Percentiles rank a stretch among this genome's conserved stretches.
Conservation (phyloP, 2,329 filamentous ascomycete genomes). For the Aspergillus sp. region DNA sequence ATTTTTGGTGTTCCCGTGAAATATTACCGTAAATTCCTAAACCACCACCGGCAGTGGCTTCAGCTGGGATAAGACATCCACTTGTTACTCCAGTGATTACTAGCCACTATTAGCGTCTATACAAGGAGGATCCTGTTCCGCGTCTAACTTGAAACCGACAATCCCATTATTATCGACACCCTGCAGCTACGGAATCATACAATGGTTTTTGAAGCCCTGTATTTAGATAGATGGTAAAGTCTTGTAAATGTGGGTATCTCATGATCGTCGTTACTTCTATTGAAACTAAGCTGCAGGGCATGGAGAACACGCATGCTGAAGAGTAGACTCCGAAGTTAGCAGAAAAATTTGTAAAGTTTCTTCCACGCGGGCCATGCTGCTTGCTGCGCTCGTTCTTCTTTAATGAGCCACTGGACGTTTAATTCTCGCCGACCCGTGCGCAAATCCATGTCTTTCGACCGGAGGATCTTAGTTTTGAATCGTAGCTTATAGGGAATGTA, state of each 20-base stretch:
- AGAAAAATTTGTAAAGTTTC: constrained; percentile 70
- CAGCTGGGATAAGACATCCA: not conserved
- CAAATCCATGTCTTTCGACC: constrained; percentile 76
- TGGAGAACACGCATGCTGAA: not conserved
- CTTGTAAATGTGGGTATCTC: constrained; percentile 1
- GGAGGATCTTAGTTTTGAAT: constrained; percentile 68
- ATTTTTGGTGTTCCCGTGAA: constrained; percentile 21
- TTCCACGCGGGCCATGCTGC: constrained; percentile 75
- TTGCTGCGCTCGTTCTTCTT: constrained; percentile 75
- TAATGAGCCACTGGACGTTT: constrained; percentile 74
- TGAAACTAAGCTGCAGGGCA: not conserved
- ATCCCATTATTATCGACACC: not conserved
- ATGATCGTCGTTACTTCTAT: constrained; percentile 1
- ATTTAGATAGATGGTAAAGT: not conserved
- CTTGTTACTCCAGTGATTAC: not conserved
- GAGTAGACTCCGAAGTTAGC: constrained; percentile 30
- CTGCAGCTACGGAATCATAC: not conserved
- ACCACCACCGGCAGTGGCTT: not conserved
- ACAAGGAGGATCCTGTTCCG: not conserved
- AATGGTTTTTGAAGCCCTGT: not conserved
- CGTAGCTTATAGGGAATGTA: constrained; percentile 76
- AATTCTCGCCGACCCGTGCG: constrained; percentile 82
- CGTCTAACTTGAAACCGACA: not conserved
- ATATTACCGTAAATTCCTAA: constrained; percentile 14
- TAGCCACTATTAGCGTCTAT: not conserved